phyloP scores from a whole-genome alignment of 345 rosid genomes.

The Clarkia xantiana region DNA sequence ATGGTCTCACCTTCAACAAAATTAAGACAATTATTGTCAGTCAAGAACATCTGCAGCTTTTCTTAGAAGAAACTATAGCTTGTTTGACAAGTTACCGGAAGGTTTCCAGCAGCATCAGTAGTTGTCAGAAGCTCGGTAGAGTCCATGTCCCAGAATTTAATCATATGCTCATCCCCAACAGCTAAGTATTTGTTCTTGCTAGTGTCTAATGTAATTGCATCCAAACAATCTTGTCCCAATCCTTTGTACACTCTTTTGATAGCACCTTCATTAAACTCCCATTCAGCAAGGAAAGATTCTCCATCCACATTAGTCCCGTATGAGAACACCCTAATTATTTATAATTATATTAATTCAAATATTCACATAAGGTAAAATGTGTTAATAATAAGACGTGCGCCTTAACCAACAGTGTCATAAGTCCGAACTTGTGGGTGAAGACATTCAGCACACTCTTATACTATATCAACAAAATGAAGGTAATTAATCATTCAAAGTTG shows the following conservation, averaged over 20 bases:
- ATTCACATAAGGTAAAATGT: too few species aligned
- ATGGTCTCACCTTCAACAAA: conserved; percentile 22
- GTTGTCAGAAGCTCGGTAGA: conserved; percentile 18
- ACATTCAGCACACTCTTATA: too few species aligned
- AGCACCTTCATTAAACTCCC: conserved; percentile 23
- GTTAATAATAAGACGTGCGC: background rate
- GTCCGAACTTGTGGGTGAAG: too few species aligned
- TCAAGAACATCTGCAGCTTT: background rate
- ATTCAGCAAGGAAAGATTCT: conserved; percentile 30
- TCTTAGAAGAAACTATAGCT: background rate
- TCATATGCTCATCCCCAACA: conserved; percentile 23
- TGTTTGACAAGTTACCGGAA: conserved; percentile 21
- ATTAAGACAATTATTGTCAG: background rate
- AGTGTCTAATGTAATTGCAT: conserved; percentile 16
- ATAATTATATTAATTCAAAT: background rate
- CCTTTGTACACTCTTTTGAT: conserved; percentile 23
- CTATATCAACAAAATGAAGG: background rate
- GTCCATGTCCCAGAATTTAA: conserved; percentile 28
- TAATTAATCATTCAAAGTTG: background rate
- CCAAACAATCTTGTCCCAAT: conserved; percentile 11
- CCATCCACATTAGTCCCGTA: conserved; percentile 23
- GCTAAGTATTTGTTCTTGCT: conserved; percentile 21
- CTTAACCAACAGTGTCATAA: too few species aligned
- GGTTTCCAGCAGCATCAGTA: conserved; percentile 21
- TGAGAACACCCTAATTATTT: conserved; percentile 18